Evolutionary conservation across 2,329 filamentous ascomycete genomes (phyloP), one percentile per base, ranked within the genome.

Genomic region (Canariomyces notabilis): DNA sequence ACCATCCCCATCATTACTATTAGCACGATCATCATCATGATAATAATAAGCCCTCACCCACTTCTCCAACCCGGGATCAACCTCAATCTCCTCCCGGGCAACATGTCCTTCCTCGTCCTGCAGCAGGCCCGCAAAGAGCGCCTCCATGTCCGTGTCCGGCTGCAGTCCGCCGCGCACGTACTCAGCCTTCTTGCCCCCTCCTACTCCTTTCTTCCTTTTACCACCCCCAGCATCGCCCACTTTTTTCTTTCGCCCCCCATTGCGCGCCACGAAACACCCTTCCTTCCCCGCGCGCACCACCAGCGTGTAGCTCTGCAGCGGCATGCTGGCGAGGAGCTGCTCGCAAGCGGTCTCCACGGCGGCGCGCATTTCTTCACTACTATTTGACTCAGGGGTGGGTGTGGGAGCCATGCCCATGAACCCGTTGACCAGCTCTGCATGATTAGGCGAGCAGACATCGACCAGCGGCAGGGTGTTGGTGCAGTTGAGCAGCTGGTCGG

Each of bases 401-500:
- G n/a, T n/a, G n/a, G n/a, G n/a, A n/a, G n/a, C n/a, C n/a, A n/a
- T n/a, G 23, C 83, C 83, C 74, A 96, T 94, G 66, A 95, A 88
- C 14, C 80, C 80, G 5, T n/a, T n/a, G n/a, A 84, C 87, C n/a
- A 98, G 76, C 64, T 98, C 93, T 19, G 83, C 71, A 62, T 95
- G 88, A 61, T 98, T 98, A 1, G 93, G 93, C 53, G 77, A 81
- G 64, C 79, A 80, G 45, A 84, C 68, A 55, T 84, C 80, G 45
- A 84, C 70, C 14, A 81, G 65, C 0, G 77, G 77, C 11, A 83
- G 68, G 9, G 76, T 76, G 54, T 83, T 82, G 40, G 79, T 83
- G 62, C 75, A 80, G 59, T 82, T 81, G 9, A 83, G 70, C 21
- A 83, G 67, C 61, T 84, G 76, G 34, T 82, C 79, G 0, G 88